Evolutionary conservation across 2,329 filamentous ascomycete species (phyloP), one percentile per base, ranked within the genome.

Genomic region (Basipetospora chlamydospora): DNA sequence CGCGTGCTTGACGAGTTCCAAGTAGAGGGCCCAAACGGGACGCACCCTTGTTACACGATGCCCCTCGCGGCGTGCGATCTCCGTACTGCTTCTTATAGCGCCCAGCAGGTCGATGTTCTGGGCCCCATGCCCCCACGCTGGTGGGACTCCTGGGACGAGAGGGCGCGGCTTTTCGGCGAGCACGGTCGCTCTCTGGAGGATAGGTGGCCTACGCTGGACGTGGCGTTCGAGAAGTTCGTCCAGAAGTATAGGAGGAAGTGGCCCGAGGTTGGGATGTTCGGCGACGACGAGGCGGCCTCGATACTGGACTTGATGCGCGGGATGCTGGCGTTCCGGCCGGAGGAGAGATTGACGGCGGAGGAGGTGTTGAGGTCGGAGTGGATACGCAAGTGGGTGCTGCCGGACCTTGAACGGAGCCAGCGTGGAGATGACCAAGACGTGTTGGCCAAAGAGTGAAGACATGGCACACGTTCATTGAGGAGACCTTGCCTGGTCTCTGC

Each of bases 291-390:
- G 26, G 38, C 31, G 23, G 10, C 18, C 12, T 35, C 41, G 3
- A 42, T 55, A 25, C 36, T 55, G 2, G 47, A 49, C n/a, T 36
- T 57, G 39, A 51, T 57, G 41, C 46, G 46, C 3, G 38, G 40
- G 6, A 57, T 56, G 52, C 39, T 57, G 15, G 34, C 23, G 25
- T 54, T 51, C 17, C 40, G 42, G 10, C 49, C 49, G 1, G 46
- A 51, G 36, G 44, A 52, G 7, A 44, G 54, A 35, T 43, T 44
- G 15, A 50, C 49, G 13, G 46, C 43, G 13, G 41, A 52, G 9
- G 44, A 51, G 28, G 47, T 58, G 2, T 38, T 57, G 10, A 34
- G 35, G 36, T 57, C 50, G 1, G 47, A 55, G 20, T 57, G 53
- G 53, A 55, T 57, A 47, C 41, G 46, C 1, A 55, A 51, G 26